phyloP scores from a whole-genome alignment of 2,329 filamentous ascomycete species.

The Fusarium stilboides region DNA sequence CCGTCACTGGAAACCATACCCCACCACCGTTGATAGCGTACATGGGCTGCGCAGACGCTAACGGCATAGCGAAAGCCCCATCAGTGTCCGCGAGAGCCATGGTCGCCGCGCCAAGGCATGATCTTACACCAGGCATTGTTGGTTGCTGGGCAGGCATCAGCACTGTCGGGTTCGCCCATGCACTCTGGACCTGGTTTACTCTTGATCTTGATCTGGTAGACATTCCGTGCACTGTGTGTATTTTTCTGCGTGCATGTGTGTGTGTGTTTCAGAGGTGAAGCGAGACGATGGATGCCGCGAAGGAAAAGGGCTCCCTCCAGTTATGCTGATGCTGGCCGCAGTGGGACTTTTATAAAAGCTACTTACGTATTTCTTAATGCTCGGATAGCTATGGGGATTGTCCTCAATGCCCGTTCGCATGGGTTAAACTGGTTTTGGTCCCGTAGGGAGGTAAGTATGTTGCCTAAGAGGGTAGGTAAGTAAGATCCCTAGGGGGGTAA shows the following conservation, averaged over 20 bases:
- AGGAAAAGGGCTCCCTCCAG: conserved; percentile 11
- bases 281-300: conserved; percentile 16
- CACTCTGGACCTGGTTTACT: conserved; percentile 4
- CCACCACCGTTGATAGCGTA: conserved; percentile 8
- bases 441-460: neutral
- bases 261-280: conserved; percentile 13
- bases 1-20: conserved; percentile 9
- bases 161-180: conserved; percentile 13
- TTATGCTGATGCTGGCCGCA: conserved; percentile 12
- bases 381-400: conserved; percentile 3
- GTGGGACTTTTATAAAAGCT: conserved; percentile 18
- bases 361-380: conserved; percentile 12
- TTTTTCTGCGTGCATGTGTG: conserved; percentile 7
- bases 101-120: conserved; percentile 13
- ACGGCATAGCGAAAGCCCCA: conserved; percentile 12
- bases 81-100: conserved; percentile 8
- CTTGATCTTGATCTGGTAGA: conserved; percentile 16
- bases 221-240: conserved; percentile 9
- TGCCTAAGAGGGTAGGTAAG: neutral
- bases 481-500: conserved; percentile 2
- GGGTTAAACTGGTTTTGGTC: conserved; percentile 8
- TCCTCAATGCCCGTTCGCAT: conserved; percentile 8
- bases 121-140: conserved; percentile 14
- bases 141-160: conserved; percentile 9
- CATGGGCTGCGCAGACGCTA: conserved; percentile 10